A percentile compares a stretch with the other conserved stretches of the same genome.
Conservation (phyloP, 2,329 filamentous ascomycete genomes). For the Colletotrichum neosansevieriae region DNA sequence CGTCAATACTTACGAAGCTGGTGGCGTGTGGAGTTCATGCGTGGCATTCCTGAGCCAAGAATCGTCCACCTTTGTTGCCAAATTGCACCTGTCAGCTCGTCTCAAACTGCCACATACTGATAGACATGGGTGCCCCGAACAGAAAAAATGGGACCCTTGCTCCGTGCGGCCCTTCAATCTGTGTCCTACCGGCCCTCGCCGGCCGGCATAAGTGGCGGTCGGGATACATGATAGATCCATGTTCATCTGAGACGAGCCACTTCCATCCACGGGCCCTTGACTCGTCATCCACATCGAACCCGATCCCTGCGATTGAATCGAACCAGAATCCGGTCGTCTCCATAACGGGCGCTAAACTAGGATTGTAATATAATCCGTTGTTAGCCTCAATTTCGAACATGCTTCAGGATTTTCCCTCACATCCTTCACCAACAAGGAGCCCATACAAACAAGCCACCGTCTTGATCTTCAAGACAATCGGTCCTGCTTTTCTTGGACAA, state of each 20-base stretch:
- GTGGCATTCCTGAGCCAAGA: slow-evolving; percentile 10
- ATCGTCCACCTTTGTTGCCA: neutral
- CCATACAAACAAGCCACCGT: slow-evolving; percentile 10
- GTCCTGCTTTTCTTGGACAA: neutral
- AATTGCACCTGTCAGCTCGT: slow-evolving; percentile 31
- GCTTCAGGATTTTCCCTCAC: slow-evolving; percentile 8
- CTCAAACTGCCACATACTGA: slow-evolving; percentile 26
- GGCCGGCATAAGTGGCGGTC: slow-evolving; percentile 17
- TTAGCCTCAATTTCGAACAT: slow-evolving; percentile 26
- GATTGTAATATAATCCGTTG: slow-evolving; percentile 34
- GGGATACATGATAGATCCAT: slow-evolving; percentile 30
- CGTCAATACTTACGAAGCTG: slow-evolving; percentile 15
- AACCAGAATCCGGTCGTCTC: slow-evolving; percentile 23
- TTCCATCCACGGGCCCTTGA: slow-evolving; percentile 27
- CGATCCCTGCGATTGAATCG: slow-evolving; percentile 28
- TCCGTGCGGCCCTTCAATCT: slow-evolving; percentile 7
- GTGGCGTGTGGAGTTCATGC: neutral
- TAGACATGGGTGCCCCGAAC: slow-evolving; percentile 5
- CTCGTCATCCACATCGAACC: slow-evolving; percentile 26
- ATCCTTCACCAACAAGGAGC: neutral
- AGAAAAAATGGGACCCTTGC: neutral
- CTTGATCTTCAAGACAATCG: neutral
- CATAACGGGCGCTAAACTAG: slow-evolving; percentile 37
- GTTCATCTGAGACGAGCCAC: slow-evolving; percentile 32
- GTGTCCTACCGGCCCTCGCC: slow-evolving; percentile 26